These are phyloP conservation scores for Trichoderma koningii DNA, from an alignment of 2,329 filamentous ascomycete genomes.

Conservation along the genomic window DNA sequence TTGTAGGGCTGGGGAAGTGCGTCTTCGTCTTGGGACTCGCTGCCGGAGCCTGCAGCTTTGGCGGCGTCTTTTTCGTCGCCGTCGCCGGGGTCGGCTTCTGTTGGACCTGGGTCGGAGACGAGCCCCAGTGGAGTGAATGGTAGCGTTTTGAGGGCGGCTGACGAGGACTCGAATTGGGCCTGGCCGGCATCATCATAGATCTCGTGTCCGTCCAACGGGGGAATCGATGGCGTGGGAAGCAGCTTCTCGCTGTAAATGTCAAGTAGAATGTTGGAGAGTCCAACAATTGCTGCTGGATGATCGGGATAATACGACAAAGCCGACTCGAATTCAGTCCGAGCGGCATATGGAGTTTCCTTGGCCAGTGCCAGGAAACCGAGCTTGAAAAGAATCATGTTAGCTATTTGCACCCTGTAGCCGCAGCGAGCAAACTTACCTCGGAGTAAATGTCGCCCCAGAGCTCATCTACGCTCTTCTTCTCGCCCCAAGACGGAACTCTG, in stretches of 20 bases:
- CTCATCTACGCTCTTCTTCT: constrained; percentile 78
- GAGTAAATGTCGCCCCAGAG: constrained; percentile 81
- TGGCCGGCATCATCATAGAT: constrained; percentile 17
- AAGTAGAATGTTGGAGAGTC: constrained; percentile 79
- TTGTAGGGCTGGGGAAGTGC: constrained; percentile 56
- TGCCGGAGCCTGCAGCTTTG: constrained; percentile 8
- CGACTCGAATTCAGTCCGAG: constrained; percentile 77
- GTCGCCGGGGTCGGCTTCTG: constrained; percentile 30
- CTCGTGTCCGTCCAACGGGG: constrained; percentile 41
- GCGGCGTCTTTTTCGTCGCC: constrained; percentile 27
- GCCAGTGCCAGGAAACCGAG: constrained; percentile 67
- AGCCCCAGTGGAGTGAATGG: constrained; percentile 53
- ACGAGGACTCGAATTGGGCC: neutral
- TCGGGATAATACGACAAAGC: constrained; percentile 78
- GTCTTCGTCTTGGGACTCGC: constrained; percentile 38
- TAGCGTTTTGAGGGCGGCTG: constrained; percentile 34
- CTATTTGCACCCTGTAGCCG: constrained; percentile 16
- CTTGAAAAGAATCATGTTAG: constrained; percentile 39
- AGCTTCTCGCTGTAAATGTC: constrained; percentile 77
- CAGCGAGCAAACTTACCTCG: constrained; percentile 61
- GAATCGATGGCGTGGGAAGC: constrained; percentile 59
- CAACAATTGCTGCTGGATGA: constrained; percentile 78
- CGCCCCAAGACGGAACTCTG: constrained; percentile 71
- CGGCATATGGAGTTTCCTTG: constrained; percentile 64
- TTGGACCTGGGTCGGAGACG: constrained; percentile 34